Conservation (phyloP, 2,329 filamentous ascomycete species). For the Diaporthe sp. region DNA sequence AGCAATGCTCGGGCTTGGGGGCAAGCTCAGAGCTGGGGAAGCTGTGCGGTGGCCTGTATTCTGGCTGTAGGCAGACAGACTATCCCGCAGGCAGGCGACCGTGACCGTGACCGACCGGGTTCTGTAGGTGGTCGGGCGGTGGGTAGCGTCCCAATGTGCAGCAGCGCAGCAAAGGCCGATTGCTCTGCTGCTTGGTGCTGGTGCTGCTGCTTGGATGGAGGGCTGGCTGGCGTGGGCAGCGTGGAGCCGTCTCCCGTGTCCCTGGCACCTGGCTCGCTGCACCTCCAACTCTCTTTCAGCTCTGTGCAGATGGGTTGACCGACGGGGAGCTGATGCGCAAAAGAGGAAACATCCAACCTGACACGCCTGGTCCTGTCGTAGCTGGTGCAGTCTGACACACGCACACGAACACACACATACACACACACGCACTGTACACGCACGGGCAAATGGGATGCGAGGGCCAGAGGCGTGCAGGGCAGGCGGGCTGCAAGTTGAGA, state of each 20-base stretch:
- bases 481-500: background rate
- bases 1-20: constrained; percentile 15
- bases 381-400: constrained; percentile 12
- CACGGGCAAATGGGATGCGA: constrained; percentile 22
- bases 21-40: constrained; percentile 14
- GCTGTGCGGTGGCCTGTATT: background rate
- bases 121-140: constrained; percentile 10
- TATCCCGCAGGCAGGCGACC: background rate
- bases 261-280: constrained; percentile 35
- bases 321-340: constrained; percentile 34
- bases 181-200: constrained; percentile 8
- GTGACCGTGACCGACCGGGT: background rate
- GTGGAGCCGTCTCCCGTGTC: constrained; percentile 31
- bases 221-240: constrained; percentile 26
- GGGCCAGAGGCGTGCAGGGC: constrained; percentile 18
- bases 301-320: constrained; percentile 26
- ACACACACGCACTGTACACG: constrained; percentile 15
- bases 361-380: background rate
- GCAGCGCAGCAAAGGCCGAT: background rate
- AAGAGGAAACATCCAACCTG: constrained; percentile 33
- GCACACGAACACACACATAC: background rate
- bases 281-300: constrained; percentile 35
- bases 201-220: constrained; percentile 6
- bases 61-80: background rate
- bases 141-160: constrained; percentile 23